Evolutionary conservation across 257 asterid species (phyloP).

Genomic region (Ajuga chamaepitys): DNA sequence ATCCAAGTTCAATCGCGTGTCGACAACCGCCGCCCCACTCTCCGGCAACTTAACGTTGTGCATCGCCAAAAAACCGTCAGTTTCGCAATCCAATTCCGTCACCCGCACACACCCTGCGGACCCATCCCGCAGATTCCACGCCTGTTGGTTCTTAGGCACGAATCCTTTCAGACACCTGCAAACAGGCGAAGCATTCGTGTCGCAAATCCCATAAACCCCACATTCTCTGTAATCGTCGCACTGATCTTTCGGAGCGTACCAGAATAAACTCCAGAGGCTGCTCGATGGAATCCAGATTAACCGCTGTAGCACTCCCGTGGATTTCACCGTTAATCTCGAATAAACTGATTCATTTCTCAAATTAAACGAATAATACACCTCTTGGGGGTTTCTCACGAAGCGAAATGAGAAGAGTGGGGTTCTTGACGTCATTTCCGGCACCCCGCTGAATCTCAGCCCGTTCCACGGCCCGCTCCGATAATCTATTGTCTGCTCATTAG

Average conservation of each 20-base stretch:
- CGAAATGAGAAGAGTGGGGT: conserved; percentile 30
- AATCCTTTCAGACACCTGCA: conserved; percentile 64
- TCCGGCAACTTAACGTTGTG: conserved; percentile 66
- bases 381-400: conserved; percentile 28
- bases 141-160: conserved; percentile 49
- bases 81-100: conserved; percentile 34
- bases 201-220: conserved; percentile 67
- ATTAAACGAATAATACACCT: conserved; percentile 37
- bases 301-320: conserved; percentile 38
- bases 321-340: conserved; percentile 41
- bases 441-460: conserved; percentile 80
- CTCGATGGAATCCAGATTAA: conserved; percentile 56
- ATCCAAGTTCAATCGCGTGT: conserved; percentile 28
- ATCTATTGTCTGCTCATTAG: not conserved
- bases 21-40: conserved; percentile 45
- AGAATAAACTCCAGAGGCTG: conserved; percentile 46
- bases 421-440: conserved; percentile 69
- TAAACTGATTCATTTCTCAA: conserved; percentile 38
- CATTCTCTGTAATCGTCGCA: conserved; percentile 72
- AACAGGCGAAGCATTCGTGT: conserved; percentile 61
- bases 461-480: conserved; percentile 96
- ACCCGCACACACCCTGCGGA: conserved; percentile 58
- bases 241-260: conserved; percentile 83
- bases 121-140: conserved; percentile 78
- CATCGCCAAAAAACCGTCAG: conserved; percentile 46